Evolutionary conservation across 148 eudicot species (phyloP).

Genomic region (Agrostemma githago): DNA sequence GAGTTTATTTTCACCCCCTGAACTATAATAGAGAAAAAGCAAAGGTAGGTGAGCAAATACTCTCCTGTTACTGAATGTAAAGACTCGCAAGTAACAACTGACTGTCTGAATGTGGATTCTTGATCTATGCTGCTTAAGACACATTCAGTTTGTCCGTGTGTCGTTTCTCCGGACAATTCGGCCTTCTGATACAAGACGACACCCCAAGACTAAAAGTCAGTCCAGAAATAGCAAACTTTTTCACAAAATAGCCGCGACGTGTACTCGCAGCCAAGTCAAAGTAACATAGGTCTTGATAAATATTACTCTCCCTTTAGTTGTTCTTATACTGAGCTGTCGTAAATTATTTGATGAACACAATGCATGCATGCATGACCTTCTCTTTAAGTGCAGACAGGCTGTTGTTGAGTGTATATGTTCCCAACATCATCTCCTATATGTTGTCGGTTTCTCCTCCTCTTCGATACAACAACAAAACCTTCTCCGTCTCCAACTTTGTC

Average conservation of each 20-base stretch:
- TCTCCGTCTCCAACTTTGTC: constrained; percentile 64
- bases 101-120: constrained; percentile 5
- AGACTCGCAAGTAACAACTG: not conserved
- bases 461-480: constrained; percentile 85
- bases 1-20: constrained; percentile 11
- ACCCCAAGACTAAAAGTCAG: not conserved
- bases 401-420: constrained; percentile 64
- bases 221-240: not conserved
- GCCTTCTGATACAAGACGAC: not conserved
- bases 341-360: not conserved
- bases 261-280: not conserved
- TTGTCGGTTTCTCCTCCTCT: constrained; percentile 76
- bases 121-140: not conserved
- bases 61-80: constrained; percentile 11
- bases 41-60: not conserved
- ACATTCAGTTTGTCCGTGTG: not conserved
- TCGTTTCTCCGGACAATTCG: not conserved
- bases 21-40: not conserved
- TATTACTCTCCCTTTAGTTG: not conserved
- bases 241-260: not conserved
- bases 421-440: constrained; percentile 48
- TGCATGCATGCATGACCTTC: not conserved
- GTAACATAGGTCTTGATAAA: constrained; percentile 9
- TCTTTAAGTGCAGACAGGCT: constrained; percentile 58
- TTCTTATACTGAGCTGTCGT: not conserved